Evolutionary conservation across 192 early-diverging fungal species (phyloP), one percentile per base, ranked within the genome.

Genomic region (Linnemannia zychae): DNA sequence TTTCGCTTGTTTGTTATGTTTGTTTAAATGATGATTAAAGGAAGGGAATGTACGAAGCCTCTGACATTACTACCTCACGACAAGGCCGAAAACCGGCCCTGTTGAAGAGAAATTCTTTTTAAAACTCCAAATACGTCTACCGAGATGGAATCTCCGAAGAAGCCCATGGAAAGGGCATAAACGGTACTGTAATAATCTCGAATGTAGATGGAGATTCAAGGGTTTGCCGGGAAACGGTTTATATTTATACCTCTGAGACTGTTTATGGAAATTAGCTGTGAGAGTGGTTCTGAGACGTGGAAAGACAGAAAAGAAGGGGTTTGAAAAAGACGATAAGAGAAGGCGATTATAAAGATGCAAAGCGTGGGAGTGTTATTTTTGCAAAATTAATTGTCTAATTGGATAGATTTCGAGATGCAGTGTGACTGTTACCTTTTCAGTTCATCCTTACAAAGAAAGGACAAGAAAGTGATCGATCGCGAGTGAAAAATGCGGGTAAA

Each of bases 131-230:
- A 68, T 53, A 47, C 37, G 13, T 80, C 72, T 80, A 71, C 69
- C 78, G 78, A 80, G 78, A 80, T 74, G 78, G 78, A 80, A 80
- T 80, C 78, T 80, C 78, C 72, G 77, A 72, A 65, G 52, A 60
- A 38, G 48, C 71, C 60, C 68, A 71, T 46, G 22, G 50, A 71
- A 74, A 69, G 31, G 52, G 71, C 71, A 63, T 34, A 72, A 37
- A 53, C 72, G 72, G 78, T 67, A 80, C 78, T 80, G 78, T 80
- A 66, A 63, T 52, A 78, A 80, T 80, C 78, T 80, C 78, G 78
- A 80, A 80, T 74, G 78, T 80, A 80, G 78, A 80, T 80, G 24
- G 44, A 66, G 78, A 31, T 49, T 18, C 4, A 22, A 52, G 7
- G 46, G 16, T 63, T 24, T 12, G 3, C 40, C 4, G 1, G 13